Evolutionary conservation across 805 yeast species (phyloP).

Genomic region (Yamadazyma philogaea): DNA sequence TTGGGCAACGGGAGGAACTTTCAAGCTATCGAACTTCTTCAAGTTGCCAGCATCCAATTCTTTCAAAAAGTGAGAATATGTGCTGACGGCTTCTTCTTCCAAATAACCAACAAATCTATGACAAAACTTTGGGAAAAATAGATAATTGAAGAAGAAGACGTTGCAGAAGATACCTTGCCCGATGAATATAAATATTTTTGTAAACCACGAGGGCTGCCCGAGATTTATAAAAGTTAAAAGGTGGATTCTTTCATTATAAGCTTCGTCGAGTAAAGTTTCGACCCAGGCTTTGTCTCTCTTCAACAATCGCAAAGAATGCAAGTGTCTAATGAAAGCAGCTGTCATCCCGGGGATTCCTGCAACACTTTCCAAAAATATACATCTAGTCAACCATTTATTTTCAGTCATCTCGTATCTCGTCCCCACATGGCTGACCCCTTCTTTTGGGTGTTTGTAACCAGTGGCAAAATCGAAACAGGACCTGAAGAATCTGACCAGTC

Average conservation of each 20-base stretch:
- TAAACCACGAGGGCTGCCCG: slow-evolving; percentile 59
- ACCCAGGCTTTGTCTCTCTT: slow-evolving; percentile 72
- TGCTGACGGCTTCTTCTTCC: slow-evolving; percentile 73
- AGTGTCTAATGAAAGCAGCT: slow-evolving; percentile 68
- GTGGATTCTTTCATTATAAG: slow-evolving; percentile 78
- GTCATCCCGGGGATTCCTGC: slow-evolving; percentile 84
- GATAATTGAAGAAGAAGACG: slow-evolving; percentile 57
- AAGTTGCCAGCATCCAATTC: slow-evolving; percentile 51
- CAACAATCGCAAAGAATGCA: slow-evolving; percentile 59
- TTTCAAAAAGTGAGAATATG: slow-evolving; percentile 58
- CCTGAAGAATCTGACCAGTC: slow-evolving; percentile 45
- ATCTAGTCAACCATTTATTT: slow-evolving; percentile 59
- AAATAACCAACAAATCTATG: slow-evolving; percentile 76
- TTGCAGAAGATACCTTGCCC: slow-evolving; percentile 75
- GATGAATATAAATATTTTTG: slow-evolving; percentile 49
- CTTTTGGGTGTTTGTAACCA: slow-evolving; percentile 58
- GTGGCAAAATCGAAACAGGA: slow-evolving; percentile 58
- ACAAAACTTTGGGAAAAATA: slow-evolving; percentile 59
- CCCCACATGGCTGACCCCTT: slow-evolving; percentile 28
- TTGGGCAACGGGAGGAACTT: slow-evolving; percentile 58
- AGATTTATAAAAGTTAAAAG: slow-evolving; percentile 63
- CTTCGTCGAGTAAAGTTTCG: slow-evolving; percentile 70
- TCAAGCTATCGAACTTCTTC: slow-evolving; percentile 43
- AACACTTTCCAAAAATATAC: slow-evolving; percentile 63
- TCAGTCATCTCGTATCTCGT: slow-evolving; percentile 55